Evolutionary conservation across 768 basidiomycete species (phyloP).

Genomic region (Rhizopogon vinicolor): DNA sequence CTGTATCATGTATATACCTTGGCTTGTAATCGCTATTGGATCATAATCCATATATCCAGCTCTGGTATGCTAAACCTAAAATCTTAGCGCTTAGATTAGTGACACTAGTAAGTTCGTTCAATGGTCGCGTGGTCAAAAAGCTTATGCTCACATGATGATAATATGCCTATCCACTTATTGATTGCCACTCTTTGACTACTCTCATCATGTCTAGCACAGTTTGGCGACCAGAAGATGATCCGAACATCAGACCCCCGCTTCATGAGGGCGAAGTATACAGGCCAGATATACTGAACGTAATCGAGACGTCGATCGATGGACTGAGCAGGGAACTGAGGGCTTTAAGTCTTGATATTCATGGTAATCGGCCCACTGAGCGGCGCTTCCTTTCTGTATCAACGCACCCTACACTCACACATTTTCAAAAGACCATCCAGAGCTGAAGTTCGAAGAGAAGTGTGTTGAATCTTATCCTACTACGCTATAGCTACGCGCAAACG

Average conservation of each 20-base stretch:
- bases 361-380: slow-evolving; percentile 26
- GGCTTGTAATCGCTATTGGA: slow-evolving; percentile 16
- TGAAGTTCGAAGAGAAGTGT: slow-evolving; percentile 64
- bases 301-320: slow-evolving; percentile 49
- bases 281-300: slow-evolving; percentile 56
- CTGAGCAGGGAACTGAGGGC: slow-evolving; percentile 51
- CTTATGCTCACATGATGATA: background rate
- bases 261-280: slow-evolving; percentile 37
- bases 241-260: slow-evolving; percentile 18
- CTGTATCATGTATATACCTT: slow-evolving; percentile 31
- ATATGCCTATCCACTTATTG: background rate
- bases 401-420: background rate
- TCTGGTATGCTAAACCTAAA: too few species aligned
- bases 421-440: slow-evolving; percentile 60
- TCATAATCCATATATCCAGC: background rate
- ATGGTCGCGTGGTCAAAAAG: too few species aligned
- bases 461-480: slow-evolving; percentile 8
- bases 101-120: too few species aligned
- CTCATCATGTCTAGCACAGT: slow-evolving; percentile 16
- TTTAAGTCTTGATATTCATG: slow-evolving; percentile 71
- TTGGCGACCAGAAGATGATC: slow-evolving; percentile 37
- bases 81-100: too few species aligned
- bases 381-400: background rate
- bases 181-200: background rate
- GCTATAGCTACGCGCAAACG: background rate